phyloP scores from a whole-genome alignment of 306 rosid genomes.

The Pachyrhizus erosus region DNA sequence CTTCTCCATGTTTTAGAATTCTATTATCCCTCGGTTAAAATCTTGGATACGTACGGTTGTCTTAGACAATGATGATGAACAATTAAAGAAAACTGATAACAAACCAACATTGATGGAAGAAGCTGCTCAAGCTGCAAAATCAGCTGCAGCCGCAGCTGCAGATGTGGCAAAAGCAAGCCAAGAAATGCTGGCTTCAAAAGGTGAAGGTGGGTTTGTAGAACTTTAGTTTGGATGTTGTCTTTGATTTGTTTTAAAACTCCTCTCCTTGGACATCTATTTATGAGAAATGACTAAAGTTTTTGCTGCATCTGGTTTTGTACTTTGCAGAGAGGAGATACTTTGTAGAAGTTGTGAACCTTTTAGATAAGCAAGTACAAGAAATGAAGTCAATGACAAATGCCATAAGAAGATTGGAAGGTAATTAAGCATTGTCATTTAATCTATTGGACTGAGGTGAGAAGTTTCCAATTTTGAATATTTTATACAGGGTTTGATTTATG shows the following conservation, averaged over 20 bases:
- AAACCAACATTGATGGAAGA: conserved; percentile 84
- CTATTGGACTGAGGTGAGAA: conserved; percentile 31
- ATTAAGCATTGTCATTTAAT: conserved; percentile 37
- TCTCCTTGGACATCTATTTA: conserved; percentile 13
- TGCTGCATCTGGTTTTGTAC: conserved; percentile 42
- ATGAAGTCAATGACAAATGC: conserved; percentile 89
- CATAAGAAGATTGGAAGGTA: conserved; percentile 87
- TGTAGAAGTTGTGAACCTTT: conserved; percentile 63
- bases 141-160: conserved; percentile 95
- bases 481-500: conserved; percentile 35
- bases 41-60: conserved; percentile 93
- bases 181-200: conserved; percentile 77
- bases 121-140: conserved; percentile 87
- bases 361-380: conserved; percentile 83
- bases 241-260: neutral
- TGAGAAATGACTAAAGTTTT: conserved; percentile 32
- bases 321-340: conserved; percentile 69
- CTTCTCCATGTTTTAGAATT: conserved; percentile 64
- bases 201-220: conserved; percentile 65
- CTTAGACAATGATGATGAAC: conserved; percentile 63
- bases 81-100: conserved; percentile 47
- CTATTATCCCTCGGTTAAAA: conserved; percentile 83
- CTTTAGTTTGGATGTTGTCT: conserved; percentile 30
- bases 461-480: conserved; percentile 21
- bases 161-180: conserved; percentile 92